Conservation (phyloP, 257 asterid genomes). For the Jaltomata sinuosa region DNA sequence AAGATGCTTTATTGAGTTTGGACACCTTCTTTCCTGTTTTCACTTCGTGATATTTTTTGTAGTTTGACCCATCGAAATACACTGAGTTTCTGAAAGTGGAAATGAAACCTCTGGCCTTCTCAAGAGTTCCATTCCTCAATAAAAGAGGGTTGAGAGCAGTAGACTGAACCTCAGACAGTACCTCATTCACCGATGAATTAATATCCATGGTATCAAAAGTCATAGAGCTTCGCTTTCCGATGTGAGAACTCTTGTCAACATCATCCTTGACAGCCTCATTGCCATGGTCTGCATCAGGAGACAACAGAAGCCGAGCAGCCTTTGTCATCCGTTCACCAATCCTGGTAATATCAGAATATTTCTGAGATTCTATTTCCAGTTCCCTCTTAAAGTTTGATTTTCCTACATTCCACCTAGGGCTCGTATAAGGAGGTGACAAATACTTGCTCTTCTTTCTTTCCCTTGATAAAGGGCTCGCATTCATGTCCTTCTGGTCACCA, state of each 20-base stretch:
- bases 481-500: neutral
- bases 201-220: conserved; percentile 16
- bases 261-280: conserved; percentile 3
- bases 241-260: neutral
- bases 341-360: conserved; percentile 15
- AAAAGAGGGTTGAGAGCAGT: conserved; percentile 35
- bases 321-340: conserved; percentile 14
- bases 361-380: conserved; percentile 15
- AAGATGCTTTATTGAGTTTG: conserved; percentile 3
- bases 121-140: conserved; percentile 31
- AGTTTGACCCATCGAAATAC: conserved; percentile 23
- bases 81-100: conserved; percentile 46
- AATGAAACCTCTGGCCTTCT: conserved; percentile 27
- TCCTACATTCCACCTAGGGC: conserved; percentile 12
- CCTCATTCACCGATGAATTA: conserved; percentile 17
- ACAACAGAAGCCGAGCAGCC: conserved; percentile 23
- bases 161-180: conserved; percentile 30
- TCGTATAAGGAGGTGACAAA: conserved; percentile 63
- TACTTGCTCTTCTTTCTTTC: conserved; percentile 83
- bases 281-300: conserved; percentile 4
- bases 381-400: conserved; percentile 19
- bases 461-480: conserved; percentile 36
- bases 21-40: conserved; percentile 15
- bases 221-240: neutral
- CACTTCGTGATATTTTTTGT: conserved; percentile 11